A percentile compares a stretch with the other conserved stretches of the same genome.
Evolutionary conservation across 306 rosid species (phyloP).

Genomic region (Elaeagnus macrophylla): DNA sequence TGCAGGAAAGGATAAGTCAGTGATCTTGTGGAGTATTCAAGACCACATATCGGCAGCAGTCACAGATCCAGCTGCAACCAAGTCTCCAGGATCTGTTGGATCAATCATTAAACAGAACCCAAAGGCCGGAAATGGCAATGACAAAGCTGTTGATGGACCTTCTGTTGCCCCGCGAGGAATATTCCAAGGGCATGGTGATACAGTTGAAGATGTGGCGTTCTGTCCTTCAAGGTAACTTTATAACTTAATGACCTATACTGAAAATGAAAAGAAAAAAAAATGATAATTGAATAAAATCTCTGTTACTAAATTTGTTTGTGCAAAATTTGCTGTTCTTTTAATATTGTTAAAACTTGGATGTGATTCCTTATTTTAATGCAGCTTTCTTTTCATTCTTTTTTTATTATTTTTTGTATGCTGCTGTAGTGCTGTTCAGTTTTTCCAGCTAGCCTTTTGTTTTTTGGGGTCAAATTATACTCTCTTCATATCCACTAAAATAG

Average conservation of each 20-base stretch:
- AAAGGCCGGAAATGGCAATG: slow-evolving; percentile 69
- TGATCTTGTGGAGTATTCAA: slow-evolving; percentile 95
- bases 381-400: too few relatives aligned
- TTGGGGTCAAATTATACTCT: slow-evolving; percentile 9
- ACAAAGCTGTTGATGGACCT: slow-evolving; percentile 67
- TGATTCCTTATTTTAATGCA: too few relatives aligned
- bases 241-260: neutral
- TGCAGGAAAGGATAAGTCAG: slow-evolving; percentile 91
- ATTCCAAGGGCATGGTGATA: slow-evolving; percentile 85
- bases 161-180: slow-evolving; percentile 90
- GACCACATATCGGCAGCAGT: slow-evolving; percentile 78
- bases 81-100: slow-evolving; percentile 55
- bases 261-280: too few relatives aligned
- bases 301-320: too few relatives aligned
- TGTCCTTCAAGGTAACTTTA: slow-evolving; percentile 83
- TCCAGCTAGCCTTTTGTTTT: too few relatives aligned
- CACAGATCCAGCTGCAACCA: slow-evolving; percentile 39
- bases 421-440: too few relatives aligned
- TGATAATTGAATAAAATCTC: too few relatives aligned
- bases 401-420: too few relatives aligned
- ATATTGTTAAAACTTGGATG: too few relatives aligned
- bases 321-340: too few relatives aligned
- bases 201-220: slow-evolving; percentile 97
- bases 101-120: slow-evolving; percentile 56
- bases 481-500: neutral